Conservation (phyloP, 1,139 yeast species). For the Yamadazyma spencermartinsiae region DNA sequence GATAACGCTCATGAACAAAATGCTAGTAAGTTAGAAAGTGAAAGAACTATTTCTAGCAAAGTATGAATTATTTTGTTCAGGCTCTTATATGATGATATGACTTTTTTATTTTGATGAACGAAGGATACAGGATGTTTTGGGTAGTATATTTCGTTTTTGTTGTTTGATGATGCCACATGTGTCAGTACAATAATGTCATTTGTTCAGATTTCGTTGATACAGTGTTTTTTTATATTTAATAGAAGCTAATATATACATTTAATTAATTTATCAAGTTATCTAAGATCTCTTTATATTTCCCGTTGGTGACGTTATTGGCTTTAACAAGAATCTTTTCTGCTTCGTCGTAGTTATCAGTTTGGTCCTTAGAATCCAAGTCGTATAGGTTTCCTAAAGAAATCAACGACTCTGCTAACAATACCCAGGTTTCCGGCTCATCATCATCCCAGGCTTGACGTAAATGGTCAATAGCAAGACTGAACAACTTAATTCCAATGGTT, state of each 20-base stretch:
- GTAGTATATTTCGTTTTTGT: background rate
- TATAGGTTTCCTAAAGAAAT: slow-evolving; percentile 75
- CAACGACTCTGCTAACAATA: slow-evolving; percentile 78
- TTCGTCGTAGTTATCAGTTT: slow-evolving; percentile 58
- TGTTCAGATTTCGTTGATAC: background rate
- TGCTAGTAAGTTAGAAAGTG: slow-evolving; percentile 42
- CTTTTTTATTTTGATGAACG: background rate
- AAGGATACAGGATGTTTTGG: background rate
- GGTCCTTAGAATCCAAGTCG: slow-evolving; percentile 64
- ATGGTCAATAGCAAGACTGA: slow-evolving; percentile 57
- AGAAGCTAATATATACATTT: slow-evolving; percentile 1
- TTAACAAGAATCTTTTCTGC: slow-evolving; percentile 65
- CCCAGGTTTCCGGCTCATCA: slow-evolving; percentile 82
- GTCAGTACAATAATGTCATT: background rate
- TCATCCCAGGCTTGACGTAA: slow-evolving; percentile 61
- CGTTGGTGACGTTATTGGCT: slow-evolving; percentile 77
- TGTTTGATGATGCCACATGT: background rate
- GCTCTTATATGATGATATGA: too few species aligned
- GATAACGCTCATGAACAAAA: slow-evolving; percentile 64
- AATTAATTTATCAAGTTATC: slow-evolving; percentile 33
- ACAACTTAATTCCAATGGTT: slow-evolving; percentile 47
- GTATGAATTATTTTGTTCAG: slow-evolving; percentile 20
- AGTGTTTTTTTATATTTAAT: background rate
- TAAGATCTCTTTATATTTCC: slow-evolving; percentile 63
- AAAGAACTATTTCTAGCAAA: slow-evolving; percentile 37